A percentile compares a stretch with the other conserved stretches of the same genome.
Evolutionary conservation across 352 stramenopile species (phyloP).

Genomic region (Globisporangium yorkense): DNA sequence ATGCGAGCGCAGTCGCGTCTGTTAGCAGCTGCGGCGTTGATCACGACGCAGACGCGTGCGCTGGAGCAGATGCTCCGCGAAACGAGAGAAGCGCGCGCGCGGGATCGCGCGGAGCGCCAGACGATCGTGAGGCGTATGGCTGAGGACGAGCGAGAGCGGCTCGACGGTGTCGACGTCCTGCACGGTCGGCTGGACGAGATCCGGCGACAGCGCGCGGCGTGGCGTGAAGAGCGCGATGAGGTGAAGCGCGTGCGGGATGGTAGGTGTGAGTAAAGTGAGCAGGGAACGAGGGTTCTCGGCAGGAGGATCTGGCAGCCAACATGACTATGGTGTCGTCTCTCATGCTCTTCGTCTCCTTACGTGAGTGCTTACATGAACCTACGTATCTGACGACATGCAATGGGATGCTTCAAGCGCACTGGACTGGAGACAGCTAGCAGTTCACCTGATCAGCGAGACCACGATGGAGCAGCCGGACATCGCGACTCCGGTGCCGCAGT

Average conservation of each 20-base stretch:
- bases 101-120: not conserved
- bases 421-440: not conserved
- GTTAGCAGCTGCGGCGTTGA: not conserved
- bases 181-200: not conserved
- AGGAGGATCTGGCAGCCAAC: not conserved
- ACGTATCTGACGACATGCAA: no score
- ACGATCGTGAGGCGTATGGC: not conserved
- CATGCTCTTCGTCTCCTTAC: not conserved
- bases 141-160: not conserved
- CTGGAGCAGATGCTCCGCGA: not conserved
- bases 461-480: slow-evolving; percentile 1
- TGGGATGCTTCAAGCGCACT: not conserved
- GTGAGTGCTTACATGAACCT: no score
- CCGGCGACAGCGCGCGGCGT: not conserved
- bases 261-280: not conserved
- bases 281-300: not conserved
- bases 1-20: not conserved
- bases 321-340: not conserved
- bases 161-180: not conserved
- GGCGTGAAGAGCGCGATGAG: not conserved
- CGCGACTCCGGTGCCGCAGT: slow-evolving; percentile 2
- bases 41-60: not conserved
- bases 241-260: not conserved
- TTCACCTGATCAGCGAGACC: slow-evolving; percentile 25
- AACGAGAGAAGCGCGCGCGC: not conserved